Conservation (phyloP, 441 rosid genomes). For the Monsonia emarginata region DNA sequence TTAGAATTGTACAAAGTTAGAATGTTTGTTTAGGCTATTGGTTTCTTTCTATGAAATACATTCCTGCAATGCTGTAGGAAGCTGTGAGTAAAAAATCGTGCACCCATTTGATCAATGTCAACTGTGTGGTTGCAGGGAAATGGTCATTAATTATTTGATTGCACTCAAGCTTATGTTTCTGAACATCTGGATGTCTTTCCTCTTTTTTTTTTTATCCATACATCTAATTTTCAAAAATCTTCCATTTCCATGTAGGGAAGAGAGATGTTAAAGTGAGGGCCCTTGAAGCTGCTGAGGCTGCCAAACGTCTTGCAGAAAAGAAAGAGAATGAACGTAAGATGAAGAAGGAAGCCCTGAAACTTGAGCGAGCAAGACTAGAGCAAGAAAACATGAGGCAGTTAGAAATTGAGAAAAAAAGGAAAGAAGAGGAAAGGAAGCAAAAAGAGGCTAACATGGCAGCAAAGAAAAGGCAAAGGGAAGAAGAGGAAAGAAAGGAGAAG, state of each 20-base stretch:
- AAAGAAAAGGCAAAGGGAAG: slow-evolving; percentile 69
- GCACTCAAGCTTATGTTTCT: neutral
- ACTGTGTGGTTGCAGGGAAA: neutral
- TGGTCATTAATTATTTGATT: neutral
- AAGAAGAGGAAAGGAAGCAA: slow-evolving; percentile 69
- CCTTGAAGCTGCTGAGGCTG: slow-evolving; percentile 80
- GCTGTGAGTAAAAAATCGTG: neutral
- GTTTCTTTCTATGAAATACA: neutral
- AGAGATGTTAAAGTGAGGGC: slow-evolving; percentile 85
- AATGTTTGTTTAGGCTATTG: neutral
- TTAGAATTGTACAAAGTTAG: neutral
- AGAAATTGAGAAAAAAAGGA: slow-evolving; percentile 59
- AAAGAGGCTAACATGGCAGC: slow-evolving; percentile 62
- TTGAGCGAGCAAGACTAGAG: slow-evolving; percentile 65
- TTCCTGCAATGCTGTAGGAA: neutral
- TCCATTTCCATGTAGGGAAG: slow-evolving; percentile 43
- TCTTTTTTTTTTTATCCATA: slow-evolving; percentile 3
- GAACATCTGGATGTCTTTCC: neutral
- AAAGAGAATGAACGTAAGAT: slow-evolving; percentile 73
- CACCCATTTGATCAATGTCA: neutral
- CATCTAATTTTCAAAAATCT: neutral
- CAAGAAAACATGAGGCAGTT: slow-evolving; percentile 51
- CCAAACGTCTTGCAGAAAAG: slow-evolving; percentile 69
- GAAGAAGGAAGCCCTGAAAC: slow-evolving; percentile 74
- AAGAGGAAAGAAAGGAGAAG: slow-evolving; percentile 53